Conservation (phyloP, 202 grass and related monocot species). For the Saccharum hybrid region DNA sequence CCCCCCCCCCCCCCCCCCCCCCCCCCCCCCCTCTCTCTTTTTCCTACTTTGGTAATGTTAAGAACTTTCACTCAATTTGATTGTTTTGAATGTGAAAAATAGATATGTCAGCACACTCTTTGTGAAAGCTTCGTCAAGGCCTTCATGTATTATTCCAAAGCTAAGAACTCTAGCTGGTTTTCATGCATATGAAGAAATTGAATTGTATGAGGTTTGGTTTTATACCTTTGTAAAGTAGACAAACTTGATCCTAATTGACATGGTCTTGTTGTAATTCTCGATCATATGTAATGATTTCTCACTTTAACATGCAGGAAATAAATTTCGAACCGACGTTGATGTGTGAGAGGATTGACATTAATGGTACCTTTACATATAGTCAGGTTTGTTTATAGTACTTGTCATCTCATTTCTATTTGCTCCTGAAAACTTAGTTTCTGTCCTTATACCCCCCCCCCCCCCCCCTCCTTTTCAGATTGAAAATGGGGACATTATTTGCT, state of each 20-base stretch:
- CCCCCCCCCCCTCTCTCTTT: background rate
- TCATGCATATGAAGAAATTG: slow-evolving; percentile 38
- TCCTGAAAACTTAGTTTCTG: slow-evolving; percentile 19
- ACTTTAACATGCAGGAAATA: slow-evolving; percentile 45
- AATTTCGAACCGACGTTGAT: slow-evolving; percentile 35
- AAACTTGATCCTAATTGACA: background rate
- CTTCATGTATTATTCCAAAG: slow-evolving; percentile 36
- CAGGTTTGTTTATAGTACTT: slow-evolving; percentile 36
- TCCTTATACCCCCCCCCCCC: background rate
- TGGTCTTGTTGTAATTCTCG: background rate
- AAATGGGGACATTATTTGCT: slow-evolving; percentile 67
- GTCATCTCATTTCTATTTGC: background rate
- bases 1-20: background rate
- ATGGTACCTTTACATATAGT: background rate
- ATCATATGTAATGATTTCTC: background rate
- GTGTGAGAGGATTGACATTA: slow-evolving; percentile 38
- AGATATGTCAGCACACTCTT: slow-evolving; percentile 45
- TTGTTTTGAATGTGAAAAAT: background rate
- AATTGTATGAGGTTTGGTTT: slow-evolving; percentile 52
- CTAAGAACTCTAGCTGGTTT: slow-evolving; percentile 58
- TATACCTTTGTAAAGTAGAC: background rate
- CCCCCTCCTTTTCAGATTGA: slow-evolving; percentile 38
- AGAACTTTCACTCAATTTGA: background rate
- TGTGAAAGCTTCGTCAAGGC: slow-evolving; percentile 41
- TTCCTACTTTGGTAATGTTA: background rate